These are phyloP conservation scores for Elaeis guineensis DNA, from an alignment of 176 grass and related monocot species.

Conservation along the genomic window DNA sequence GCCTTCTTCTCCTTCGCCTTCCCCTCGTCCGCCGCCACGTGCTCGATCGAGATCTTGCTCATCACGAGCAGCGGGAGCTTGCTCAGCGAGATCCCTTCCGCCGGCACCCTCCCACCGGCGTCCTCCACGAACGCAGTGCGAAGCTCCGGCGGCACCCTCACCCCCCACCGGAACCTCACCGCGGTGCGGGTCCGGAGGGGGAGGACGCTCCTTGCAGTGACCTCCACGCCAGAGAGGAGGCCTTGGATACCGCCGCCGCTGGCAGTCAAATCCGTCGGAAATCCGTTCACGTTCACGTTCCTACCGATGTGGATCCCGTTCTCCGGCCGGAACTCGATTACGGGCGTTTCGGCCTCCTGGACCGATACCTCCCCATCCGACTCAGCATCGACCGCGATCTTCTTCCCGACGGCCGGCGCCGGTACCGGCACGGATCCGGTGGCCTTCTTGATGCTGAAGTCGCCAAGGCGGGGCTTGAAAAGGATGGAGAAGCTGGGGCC, in stretches of 20 bases:
- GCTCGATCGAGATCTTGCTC: slow-evolving; percentile 14
- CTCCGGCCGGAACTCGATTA: not conserved
- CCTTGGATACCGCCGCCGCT: not conserved
- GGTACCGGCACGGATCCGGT: not conserved
- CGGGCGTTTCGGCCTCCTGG: not conserved
- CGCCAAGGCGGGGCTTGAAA: slow-evolving; percentile 21
- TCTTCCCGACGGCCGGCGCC: not conserved
- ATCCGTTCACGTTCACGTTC: not conserved
- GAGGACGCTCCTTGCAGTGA: slow-evolving; percentile 11
- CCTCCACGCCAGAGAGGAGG: slow-evolving; percentile 7
- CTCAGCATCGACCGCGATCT: not conserved
- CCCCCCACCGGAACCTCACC: slow-evolving; percentile 12
- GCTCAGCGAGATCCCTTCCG: not conserved
- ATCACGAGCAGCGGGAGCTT: slow-evolving; percentile 12
- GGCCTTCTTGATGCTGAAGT: slow-evolving; percentile 21
- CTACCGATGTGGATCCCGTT: not conserved
- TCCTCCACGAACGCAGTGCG: not conserved
- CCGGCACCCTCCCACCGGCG: not conserved
- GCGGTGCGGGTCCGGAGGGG: slow-evolving; percentile 13
- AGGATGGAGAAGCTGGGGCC: slow-evolving; percentile 14
- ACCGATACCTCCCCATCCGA: not conserved
- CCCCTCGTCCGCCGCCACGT: not conserved
- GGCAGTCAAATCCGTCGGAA: not conserved
- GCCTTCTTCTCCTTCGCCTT: not conserved
- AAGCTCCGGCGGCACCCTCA: slow-evolving; percentile 7